Percentiles rank a stretch among this genome's conserved stretches.
Conservation (phyloP, 371 early-diverging fungal species). For the Entomophthora muscae region DNA sequence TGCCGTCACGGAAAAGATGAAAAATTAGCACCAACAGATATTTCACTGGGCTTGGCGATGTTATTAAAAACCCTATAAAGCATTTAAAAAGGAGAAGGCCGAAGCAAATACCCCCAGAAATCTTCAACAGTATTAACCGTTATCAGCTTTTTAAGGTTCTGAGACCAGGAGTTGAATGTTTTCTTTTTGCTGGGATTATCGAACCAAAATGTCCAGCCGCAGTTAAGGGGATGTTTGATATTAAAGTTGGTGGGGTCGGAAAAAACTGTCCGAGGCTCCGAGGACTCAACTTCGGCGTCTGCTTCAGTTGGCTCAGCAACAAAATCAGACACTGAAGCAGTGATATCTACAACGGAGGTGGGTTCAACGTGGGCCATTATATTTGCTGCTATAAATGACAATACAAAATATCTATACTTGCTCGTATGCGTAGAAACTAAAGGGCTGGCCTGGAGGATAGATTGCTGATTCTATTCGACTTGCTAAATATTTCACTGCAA, state of each 20-base stretch:
- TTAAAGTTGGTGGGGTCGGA: slow-evolving; percentile 44
- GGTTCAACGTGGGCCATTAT: background rate
- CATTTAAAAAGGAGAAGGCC: background rate
- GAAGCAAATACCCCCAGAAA: slow-evolving; percentile 68
- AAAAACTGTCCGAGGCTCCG: slow-evolving; percentile 22
- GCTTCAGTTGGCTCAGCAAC: background rate
- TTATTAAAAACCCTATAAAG: slow-evolving; percentile 65
- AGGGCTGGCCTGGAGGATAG: no score
- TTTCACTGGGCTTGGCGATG: slow-evolving; percentile 57
- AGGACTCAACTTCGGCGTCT: background rate
- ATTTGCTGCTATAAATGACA: background rate
- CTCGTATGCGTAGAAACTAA: no score
- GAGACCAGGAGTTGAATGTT: slow-evolving; percentile 62
- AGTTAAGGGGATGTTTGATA: slow-evolving; percentile 75
- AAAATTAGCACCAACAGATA: slow-evolving; percentile 71
- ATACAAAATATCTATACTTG: no score
- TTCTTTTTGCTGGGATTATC: slow-evolving; percentile 69
- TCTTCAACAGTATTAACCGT: slow-evolving; percentile 84
- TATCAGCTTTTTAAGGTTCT: slow-evolving; percentile 69
- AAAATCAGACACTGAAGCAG: background rate
- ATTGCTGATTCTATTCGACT: no score
- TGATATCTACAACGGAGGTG: background rate
- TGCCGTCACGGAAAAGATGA: slow-evolving; percentile 91
- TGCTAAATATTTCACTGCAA: no score
- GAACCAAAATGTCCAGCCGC: slow-evolving; percentile 87